Percentiles rank a stretch among this genome's conserved stretches.
These are phyloP conservation scores for Gynostemma pentaphyllum DNA, from an alignment of 306 rosid species.

Conservation along the genomic window DNA sequence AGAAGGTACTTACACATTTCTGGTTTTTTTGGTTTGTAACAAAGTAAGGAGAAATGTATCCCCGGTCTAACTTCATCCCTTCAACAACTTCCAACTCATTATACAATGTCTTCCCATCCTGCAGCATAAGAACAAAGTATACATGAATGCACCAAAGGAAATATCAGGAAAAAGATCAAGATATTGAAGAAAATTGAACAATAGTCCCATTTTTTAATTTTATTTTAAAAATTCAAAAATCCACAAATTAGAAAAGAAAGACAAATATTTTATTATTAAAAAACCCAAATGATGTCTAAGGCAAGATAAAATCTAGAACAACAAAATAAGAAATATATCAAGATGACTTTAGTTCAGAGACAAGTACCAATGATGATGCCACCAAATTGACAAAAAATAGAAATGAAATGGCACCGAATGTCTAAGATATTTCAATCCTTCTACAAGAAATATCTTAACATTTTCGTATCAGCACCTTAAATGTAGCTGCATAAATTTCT, in stretches of 20 bases:
- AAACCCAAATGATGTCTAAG: background rate
- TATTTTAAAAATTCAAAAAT: background rate
- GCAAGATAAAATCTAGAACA: background rate
- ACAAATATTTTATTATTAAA: background rate
- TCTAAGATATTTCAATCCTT: too few relatives aligned
- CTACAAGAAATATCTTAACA: too few relatives aligned
- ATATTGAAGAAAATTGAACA: background rate
- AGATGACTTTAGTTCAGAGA: background rate
- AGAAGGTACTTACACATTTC: slow-evolving; percentile 63
- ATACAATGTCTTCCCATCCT: slow-evolving; percentile 87
- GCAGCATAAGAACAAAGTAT: slow-evolving; percentile 19
- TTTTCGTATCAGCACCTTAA: too few relatives aligned
- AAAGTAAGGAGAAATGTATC: slow-evolving; percentile 89
- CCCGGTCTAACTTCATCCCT: slow-evolving; percentile 98
- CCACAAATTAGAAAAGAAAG: background rate
- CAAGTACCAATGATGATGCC: background rate
- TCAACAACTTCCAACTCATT: slow-evolving; percentile 97
- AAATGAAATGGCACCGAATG: too few relatives aligned
- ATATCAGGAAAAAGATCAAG: background rate
- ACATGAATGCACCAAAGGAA: background rate
- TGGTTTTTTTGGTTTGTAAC: slow-evolving; percentile 85
- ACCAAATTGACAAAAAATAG: background rate
- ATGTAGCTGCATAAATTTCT: too few relatives aligned
- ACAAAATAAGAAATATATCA: background rate
- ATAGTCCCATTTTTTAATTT: background rate